Evolutionary conservation across 2,329 filamentous ascomycete species (phyloP).

Genomic region (Colletotrichum shisoi): DNA sequence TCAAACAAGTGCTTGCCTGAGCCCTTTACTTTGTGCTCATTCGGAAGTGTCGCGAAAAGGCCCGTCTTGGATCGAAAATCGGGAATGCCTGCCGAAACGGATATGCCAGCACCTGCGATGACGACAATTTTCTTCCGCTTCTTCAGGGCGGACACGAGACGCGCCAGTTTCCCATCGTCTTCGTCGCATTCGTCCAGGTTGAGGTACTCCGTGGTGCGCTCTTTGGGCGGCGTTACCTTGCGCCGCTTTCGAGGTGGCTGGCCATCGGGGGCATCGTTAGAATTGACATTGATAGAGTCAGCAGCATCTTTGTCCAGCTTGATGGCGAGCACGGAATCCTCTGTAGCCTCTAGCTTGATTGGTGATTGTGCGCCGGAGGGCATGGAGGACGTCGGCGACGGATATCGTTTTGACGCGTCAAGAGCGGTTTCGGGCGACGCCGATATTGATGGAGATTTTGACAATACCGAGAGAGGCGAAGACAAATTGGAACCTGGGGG

Average conservation of each 20-base stretch:
- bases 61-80: conserved; percentile 94
- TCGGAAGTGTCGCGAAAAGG: conserved; percentile 84
- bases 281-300: conserved; percentile 40
- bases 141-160: conserved; percentile 76
- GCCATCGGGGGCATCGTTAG: conserved; percentile 68
- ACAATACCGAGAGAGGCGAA: conserved; percentile 64
- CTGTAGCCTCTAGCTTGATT: conserved; percentile 54
- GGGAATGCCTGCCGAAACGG: conserved; percentile 93
- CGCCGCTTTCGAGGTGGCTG: conserved; percentile 79
- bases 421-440: conserved; percentile 51
- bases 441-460: conserved; percentile 61
- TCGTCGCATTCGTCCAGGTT: conserved; percentile 66
- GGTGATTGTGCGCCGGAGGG: conserved; percentile 62
- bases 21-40: conserved; percentile 87
- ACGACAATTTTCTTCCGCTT: conserved; percentile 97
- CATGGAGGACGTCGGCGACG: conserved; percentile 56
- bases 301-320: conserved; percentile 42
- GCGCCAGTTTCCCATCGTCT: conserved; percentile 67
- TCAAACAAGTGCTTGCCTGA: conserved; percentile 97
- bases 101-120: conserved; percentile 95
- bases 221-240: conserved; percentile 65
- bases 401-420: conserved; percentile 58
- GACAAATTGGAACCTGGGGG: conserved; percentile 55
- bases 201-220: conserved; percentile 82
- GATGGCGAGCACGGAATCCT: conserved; percentile 44